Evolutionary conservation across 257 asterid genomes (phyloP), one percentile per base, ranked within the genome.

Genomic region (Nicotiana tomentosiformis): DNA sequence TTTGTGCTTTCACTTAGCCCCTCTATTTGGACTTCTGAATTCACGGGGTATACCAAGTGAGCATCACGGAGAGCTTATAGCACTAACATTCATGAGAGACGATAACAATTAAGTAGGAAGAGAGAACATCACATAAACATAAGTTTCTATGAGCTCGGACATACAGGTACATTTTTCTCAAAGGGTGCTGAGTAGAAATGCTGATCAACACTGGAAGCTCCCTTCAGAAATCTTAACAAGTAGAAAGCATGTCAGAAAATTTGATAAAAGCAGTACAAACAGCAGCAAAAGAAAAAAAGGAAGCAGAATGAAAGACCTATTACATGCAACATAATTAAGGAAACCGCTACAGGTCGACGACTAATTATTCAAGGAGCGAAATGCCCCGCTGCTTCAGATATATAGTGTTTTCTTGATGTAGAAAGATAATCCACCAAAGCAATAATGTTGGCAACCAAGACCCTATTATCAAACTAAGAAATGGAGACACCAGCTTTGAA

Each of bases 171-270:
- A 80, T 94, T 96, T 86, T 92, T 90, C 88, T 93, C 96, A 53
- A 88, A 91, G 80, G 98, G 97, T 29, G 94, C 90, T 37, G 97
- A 90, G 81, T 49, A 86, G 90, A 94, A 93, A 90, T 94, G 98
- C 84, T 92, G 97, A 91, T 96, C 99, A 82, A 94, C 86, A 78
- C 96, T 93, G 80, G 97, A 93, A 88, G 99, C 99, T 83, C 99
- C 99, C 88, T 90, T 90, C 23, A 96, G 94, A 85, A 96, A 96
- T 91, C 99, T 96, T 87, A 88, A 84, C 37, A 66, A 37, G 72
- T 77, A 37, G 62, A 35, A 83, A 83, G 70, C 53, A 80, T 82
- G 82, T 88, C 84, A 88, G 80, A 58, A 35, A 55, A 82, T 49
- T 23, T 76, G 35, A 76, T 51, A 23, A 76, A 51, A 76, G 80